phyloP scores from a whole-genome alignment of 176 grass and related monocot genomes.

The Eragrostis nindensis region DNA sequence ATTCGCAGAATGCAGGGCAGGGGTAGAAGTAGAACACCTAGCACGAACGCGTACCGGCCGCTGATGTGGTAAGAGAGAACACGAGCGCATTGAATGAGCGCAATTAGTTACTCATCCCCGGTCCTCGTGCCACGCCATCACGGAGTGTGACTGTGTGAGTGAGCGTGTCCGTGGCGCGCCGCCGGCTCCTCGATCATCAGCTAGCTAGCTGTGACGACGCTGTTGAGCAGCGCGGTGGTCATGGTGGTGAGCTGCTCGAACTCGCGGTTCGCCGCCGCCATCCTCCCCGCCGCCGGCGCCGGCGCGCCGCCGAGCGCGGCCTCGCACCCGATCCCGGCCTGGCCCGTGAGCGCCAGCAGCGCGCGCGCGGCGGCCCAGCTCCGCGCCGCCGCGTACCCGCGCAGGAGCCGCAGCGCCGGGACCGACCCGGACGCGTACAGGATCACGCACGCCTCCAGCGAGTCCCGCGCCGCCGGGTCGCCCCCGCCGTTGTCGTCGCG shows the following conservation, averaged over 20 bases:
- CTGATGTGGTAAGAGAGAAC: too few relatives aligned
- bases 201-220: background rate
- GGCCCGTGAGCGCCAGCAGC: constrained; percentile 29
- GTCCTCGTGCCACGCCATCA: too few relatives aligned
- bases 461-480: background rate
- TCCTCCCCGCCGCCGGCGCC: background rate
- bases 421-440: constrained; percentile 51
- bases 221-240: constrained; percentile 49
- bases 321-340: constrained; percentile 36
- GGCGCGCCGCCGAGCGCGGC: constrained; percentile 26
- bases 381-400: constrained; percentile 36
- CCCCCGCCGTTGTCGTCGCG: background rate
- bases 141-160: too few relatives aligned
- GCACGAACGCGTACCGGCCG: too few relatives aligned
- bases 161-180: too few relatives aligned
- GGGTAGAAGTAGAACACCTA: too few relatives aligned
- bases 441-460: constrained; percentile 48
- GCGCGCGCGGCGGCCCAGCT: constrained; percentile 21
- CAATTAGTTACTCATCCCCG: too few relatives aligned
- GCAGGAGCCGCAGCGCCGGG: constrained; percentile 38
- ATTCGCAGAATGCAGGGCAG: too few relatives aligned
- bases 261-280: constrained; percentile 29
- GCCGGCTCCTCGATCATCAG: background rate
- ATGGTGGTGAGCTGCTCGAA: constrained; percentile 49
- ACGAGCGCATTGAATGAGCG: too few relatives aligned